These are phyloP conservation scores for Kodamaea sp. DNA, from an alignment of 1,139 yeast genomes.

Conservation along the genomic window DNA sequence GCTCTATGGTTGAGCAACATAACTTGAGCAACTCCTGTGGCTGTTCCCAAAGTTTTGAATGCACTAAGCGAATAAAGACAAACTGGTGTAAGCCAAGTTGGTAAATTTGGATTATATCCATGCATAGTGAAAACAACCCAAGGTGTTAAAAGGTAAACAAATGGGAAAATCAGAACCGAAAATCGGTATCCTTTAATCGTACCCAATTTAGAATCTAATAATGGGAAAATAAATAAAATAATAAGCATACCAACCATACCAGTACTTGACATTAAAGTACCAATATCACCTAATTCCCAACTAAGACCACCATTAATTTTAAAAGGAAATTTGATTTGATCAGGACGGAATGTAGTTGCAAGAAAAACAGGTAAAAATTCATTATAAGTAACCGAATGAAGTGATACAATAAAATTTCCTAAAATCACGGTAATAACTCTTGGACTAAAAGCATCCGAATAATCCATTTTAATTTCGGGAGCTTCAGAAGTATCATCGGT, in stretches of 20 bases:
- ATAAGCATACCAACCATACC: constrained; percentile 55
- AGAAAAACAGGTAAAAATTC: constrained; percentile 61
- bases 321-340: constrained; percentile 43
- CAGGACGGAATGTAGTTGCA: constrained; percentile 42
- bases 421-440: constrained; percentile 39
- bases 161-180: constrained; percentile 42
- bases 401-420: constrained; percentile 41
- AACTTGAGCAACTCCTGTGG: constrained; percentile 22
- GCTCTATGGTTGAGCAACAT: constrained; percentile 23
- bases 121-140: constrained; percentile 43
- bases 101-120: constrained; percentile 24
- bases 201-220: constrained; percentile 47
- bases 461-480: constrained; percentile 9
- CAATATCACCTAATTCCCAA: constrained; percentile 35
- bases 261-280: constrained; percentile 50
- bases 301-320: constrained; percentile 49
- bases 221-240: constrained; percentile 52
- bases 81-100: constrained; percentile 22
- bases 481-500: background rate
- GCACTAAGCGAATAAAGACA: constrained; percentile 27
- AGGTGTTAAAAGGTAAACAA: constrained; percentile 49
- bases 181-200: constrained; percentile 44
- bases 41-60: constrained; percentile 17
- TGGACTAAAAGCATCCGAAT: constrained; percentile 27
- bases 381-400: constrained; percentile 51